Evolutionary conservation across 805 yeast species (phyloP), one percentile per base, ranked within the genome.

Genomic region (Kazachstania taianensis): DNA sequence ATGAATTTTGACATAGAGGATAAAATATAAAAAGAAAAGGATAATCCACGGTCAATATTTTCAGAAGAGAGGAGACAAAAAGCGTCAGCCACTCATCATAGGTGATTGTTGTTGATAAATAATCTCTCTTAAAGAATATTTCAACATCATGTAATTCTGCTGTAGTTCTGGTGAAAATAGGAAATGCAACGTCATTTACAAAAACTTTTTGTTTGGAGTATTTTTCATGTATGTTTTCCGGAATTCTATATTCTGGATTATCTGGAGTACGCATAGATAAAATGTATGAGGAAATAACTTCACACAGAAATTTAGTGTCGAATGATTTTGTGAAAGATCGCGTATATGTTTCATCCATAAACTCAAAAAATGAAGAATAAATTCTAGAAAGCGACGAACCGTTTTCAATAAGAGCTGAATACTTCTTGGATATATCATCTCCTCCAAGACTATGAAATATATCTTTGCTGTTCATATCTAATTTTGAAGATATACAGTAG

Each of bases 81-180:
- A 9, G 13, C 12, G 30, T 28, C 10, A 20, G 35, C 51, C 52
- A 49, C 19, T 33, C 37, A 12, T 25, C 23, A 19, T 32, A 16
- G 5, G 22, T 17, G 10, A 25, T 7, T 5, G 14, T 16, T 13
- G 15, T 15, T 4, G 12, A 3, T 5, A 32, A 16, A 18, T 17
- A 25, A 1, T 16, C 20, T 12, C 19, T 4, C 13, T 5, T 17
- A 12, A 23, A 25, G 9, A 18, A 17, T 15, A 7, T 25, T 12
- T 25, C 30, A 6, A 25, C 3, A 18, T 23, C 12, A 10, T 3
- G 13, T 15, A 10, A 26, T 12, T 8, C 7, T 26, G 15, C n/a
- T n/a, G n/a, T n/a, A n/a, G n/a, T n/a, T 15, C 15, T 26, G 7
- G 12, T 13, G 8, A 26, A 12, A 5, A 14, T 13, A 8, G 9